Evolutionary conservation across 768 basidiomycete species (phyloP).

Genomic region (Lactarius akahatsu): DNA sequence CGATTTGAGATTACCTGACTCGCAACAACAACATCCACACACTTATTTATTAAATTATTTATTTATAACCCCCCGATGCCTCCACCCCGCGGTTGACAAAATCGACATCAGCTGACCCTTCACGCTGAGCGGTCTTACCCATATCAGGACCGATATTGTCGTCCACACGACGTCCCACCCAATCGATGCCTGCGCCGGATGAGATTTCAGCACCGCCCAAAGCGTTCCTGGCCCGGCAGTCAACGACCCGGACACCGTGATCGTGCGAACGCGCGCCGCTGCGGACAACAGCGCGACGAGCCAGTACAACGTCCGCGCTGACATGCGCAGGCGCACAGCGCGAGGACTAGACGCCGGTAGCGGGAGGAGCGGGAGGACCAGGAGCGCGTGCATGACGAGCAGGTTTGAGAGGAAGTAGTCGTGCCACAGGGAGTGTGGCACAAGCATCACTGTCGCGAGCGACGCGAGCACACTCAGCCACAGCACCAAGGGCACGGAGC

Average conservation of each 20-base stretch:
- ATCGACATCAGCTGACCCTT: slow-evolving; percentile 1
- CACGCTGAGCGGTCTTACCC: slow-evolving; percentile 33
- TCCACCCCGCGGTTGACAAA: not conserved
- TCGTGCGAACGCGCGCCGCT: slow-evolving; percentile 39
- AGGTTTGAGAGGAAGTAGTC: slow-evolving; percentile 57
- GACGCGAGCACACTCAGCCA: slow-evolving; percentile 48
- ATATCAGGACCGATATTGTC: slow-evolving; percentile 42
- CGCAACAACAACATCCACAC: not conserved
- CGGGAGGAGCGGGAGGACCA: slow-evolving; percentile 52
- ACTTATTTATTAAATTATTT: not conserved
- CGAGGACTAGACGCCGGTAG: slow-evolving; percentile 22
- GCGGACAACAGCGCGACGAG: slow-evolving; percentile 37
- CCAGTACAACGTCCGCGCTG: slow-evolving; percentile 39
- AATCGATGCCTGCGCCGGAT: slow-evolving; percentile 64
- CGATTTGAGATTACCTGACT: not conserved
- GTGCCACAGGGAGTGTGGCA: slow-evolving; percentile 44
- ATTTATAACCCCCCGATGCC: not conserved
- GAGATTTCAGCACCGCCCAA: slow-evolving; percentile 44
- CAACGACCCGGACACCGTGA: slow-evolving; percentile 28
- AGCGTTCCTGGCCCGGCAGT: slow-evolving; percentile 34
- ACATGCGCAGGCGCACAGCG: slow-evolving; percentile 30
- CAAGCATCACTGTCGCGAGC: slow-evolving; percentile 44
- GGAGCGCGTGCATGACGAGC: slow-evolving; percentile 56
- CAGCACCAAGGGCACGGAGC: slow-evolving; percentile 33
- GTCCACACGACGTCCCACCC: slow-evolving; percentile 67